These are phyloP conservation scores for Plasmodium vinckei DNA, from an alignment of 169 alveolate species.

Conservation along the genomic window DNA sequence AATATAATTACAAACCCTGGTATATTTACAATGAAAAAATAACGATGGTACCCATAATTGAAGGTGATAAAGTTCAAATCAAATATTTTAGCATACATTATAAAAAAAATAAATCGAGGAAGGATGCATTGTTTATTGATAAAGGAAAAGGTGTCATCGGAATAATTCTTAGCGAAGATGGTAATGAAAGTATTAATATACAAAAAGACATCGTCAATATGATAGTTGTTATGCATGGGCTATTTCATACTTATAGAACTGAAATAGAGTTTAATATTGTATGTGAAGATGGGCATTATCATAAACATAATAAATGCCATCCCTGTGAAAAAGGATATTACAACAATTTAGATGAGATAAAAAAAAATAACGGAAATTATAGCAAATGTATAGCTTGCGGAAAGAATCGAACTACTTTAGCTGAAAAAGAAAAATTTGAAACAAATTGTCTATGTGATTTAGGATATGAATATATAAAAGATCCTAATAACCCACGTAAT, in stretches of 20 bases:
- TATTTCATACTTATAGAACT: constrained; percentile 45
- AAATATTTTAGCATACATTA: constrained; percentile 13
- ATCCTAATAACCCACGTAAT: constrained; percentile 23
- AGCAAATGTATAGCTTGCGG: constrained; percentile 78
- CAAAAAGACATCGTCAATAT: constrained; percentile 9
- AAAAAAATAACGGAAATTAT: constrained; percentile 41
- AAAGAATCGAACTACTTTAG: constrained; percentile 79
- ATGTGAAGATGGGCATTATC: constrained; percentile 78
- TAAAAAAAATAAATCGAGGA: constrained; percentile 36
- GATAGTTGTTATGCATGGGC: constrained; percentile 66
- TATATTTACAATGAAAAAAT: constrained; percentile 24
- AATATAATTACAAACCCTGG: constrained; percentile 7
- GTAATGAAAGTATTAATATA: not conserved
- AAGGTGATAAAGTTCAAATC: constrained; percentile 63
- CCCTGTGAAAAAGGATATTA: constrained; percentile 85
- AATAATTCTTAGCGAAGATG: constrained; percentile 7
- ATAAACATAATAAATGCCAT: constrained; percentile 77
- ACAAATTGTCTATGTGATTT: constrained; percentile 77
- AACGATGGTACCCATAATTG: constrained; percentile 27
- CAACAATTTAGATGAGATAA: constrained; percentile 80
- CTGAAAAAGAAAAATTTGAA: constrained; percentile 41
- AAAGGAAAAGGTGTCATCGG: constrained; percentile 56
- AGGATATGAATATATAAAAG: constrained; percentile 77
- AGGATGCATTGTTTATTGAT: constrained; percentile 23
- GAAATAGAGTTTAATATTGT: constrained; percentile 33